Percentiles rank a stretch among this genome's conserved stretches.
Evolutionary conservation across 805 yeast genomes (phyloP).

Genomic region (Candida silvatica): DNA sequence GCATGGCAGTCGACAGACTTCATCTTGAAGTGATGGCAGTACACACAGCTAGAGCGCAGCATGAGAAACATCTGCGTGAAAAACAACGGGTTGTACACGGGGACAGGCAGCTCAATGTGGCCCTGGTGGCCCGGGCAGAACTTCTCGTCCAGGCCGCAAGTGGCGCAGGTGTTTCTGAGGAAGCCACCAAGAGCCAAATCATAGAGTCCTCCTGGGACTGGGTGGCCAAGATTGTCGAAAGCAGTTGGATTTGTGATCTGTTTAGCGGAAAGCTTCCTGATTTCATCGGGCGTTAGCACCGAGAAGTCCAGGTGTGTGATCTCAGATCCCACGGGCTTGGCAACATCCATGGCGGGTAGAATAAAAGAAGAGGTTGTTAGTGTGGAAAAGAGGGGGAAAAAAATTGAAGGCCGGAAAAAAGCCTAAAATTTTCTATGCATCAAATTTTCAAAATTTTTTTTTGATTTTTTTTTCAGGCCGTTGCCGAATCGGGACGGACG

Average conservation of each 20-base stretch:
- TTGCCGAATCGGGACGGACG: no score
- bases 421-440: neutral
- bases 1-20: constrained; percentile 63
- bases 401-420: neutral
- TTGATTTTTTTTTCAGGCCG: neutral
- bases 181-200: constrained; percentile 96
- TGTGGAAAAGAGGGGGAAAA: neutral
- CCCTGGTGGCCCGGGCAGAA: constrained; percentile 98
- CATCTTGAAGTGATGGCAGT: constrained; percentile 81
- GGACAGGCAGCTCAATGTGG: constrained; percentile 92
- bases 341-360: constrained; percentile 67
- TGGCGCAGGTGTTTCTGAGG: constrained; percentile 77
- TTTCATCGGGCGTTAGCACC: constrained; percentile 71
- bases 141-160: constrained; percentile 92
- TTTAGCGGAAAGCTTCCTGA: constrained; percentile 81
- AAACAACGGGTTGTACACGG: constrained; percentile 91
- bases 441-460: no score
- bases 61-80: constrained; percentile 85
- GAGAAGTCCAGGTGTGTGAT: constrained; percentile 90
- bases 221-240: constrained; percentile 95
- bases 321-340: constrained; percentile 94
- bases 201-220: constrained; percentile 86
- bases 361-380: neutral
- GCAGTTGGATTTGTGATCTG: constrained; percentile 94
- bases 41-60: constrained; percentile 78